A percentile compares a stretch with the other conserved stretches of the same genome.
Evolutionary conservation across 345 rosid species (phyloP).

Genomic region (Capsella bursapastoris): DNA sequence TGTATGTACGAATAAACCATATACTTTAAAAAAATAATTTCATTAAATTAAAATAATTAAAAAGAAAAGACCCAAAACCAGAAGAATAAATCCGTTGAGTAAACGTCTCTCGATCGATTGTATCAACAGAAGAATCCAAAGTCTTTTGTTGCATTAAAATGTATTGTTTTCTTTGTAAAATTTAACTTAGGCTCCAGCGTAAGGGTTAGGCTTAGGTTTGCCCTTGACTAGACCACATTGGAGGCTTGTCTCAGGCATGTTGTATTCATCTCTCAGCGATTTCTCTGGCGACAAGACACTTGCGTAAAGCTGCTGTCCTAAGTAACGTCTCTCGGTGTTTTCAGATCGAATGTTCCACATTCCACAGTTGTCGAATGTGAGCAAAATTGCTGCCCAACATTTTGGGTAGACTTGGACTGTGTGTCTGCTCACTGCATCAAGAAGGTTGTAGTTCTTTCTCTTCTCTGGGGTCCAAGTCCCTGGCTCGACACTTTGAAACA

Average conservation of each 20-base stretch:
- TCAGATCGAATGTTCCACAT: constrained; percentile 94
- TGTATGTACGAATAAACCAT: constrained; percentile 43
- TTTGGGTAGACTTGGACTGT: constrained; percentile 84
- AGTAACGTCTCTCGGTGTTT: constrained; percentile 61
- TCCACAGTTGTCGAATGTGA: constrained; percentile 86
- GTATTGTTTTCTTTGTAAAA: background rate
- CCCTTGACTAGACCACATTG: constrained; percentile 62
- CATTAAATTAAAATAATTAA: constrained; percentile 20
- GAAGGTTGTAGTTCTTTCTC: constrained; percentile 74
- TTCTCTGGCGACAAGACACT: constrained; percentile 70
- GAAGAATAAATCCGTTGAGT: constrained; percentile 24
- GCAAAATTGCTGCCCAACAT: constrained; percentile 82
- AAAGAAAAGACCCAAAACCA: constrained; percentile 4
- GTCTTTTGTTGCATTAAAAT: constrained; percentile 31
- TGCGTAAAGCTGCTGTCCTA: constrained; percentile 76
- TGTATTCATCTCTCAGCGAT: constrained; percentile 90
- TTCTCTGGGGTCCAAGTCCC: constrained; percentile 87
- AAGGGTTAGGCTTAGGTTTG: constrained; percentile 67
- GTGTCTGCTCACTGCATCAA: constrained; percentile 84
- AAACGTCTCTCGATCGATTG: constrained; percentile 23
- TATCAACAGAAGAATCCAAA: constrained; percentile 38
- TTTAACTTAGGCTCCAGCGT: constrained; percentile 50
- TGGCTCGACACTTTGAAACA: constrained; percentile 62
- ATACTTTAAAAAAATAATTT: constrained; percentile 18
- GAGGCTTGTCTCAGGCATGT: constrained; percentile 62